A percentile compares a stretch with the other conserved stretches of the same genome.
phyloP scores from a whole-genome alignment of 768 basidiomycete species.

The Termitomyces sp. region DNA sequence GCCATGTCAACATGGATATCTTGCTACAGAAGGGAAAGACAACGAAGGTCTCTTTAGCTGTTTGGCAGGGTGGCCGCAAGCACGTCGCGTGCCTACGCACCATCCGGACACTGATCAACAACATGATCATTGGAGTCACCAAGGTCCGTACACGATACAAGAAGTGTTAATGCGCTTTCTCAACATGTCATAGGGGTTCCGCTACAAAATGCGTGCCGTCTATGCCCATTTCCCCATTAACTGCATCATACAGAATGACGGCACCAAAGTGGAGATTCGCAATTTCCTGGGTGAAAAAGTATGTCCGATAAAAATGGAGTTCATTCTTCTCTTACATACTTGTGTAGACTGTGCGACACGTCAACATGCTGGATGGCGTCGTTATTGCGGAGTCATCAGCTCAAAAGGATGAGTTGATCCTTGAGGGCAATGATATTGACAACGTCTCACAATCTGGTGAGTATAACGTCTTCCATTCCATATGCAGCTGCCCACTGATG shows the following conservation, averaged over 20 bases:
- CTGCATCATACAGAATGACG: constrained; percentile 82
- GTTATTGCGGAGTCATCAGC: constrained; percentile 77
- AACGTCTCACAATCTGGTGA: constrained; percentile 94
- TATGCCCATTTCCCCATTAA: constrained; percentile 99
- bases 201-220: constrained; percentile 99
- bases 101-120: constrained; percentile 89
- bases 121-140: constrained; percentile 97
- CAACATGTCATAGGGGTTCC: constrained; percentile 72
- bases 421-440: constrained; percentile 95
- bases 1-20: constrained; percentile 93
- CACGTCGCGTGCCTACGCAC: constrained; percentile 98
- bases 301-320: background rate
- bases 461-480: constrained; percentile 7
- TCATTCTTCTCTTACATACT: background rate
- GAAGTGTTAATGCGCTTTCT: background rate
- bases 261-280: constrained; percentile 76
- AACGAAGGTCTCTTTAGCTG: constrained; percentile 80
- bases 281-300: constrained; percentile 97
- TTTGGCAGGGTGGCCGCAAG: constrained; percentile 98
- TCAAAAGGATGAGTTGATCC: constrained; percentile 91
- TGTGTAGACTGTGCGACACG: constrained; percentile 82
- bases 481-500: background rate
- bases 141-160: constrained; percentile 46
- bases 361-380: constrained; percentile 89
- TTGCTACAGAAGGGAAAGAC: constrained; percentile 74